Conservation (phyloP, 179 eudicot species). For the Beta corolliflora region DNA sequence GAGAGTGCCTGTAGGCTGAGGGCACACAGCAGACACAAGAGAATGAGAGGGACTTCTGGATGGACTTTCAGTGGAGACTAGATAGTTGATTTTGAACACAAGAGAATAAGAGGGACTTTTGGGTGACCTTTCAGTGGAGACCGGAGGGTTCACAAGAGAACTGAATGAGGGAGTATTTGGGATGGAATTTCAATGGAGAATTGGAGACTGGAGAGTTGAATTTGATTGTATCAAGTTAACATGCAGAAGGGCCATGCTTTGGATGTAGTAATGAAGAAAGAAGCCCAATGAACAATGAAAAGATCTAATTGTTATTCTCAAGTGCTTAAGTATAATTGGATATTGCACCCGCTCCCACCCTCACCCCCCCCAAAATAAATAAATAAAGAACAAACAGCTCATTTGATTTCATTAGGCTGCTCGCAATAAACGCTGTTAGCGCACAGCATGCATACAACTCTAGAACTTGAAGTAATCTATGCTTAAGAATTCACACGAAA, state of each 20-base stretch:
- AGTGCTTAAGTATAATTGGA: no score
- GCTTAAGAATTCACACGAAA: background rate
- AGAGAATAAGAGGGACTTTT: no score
- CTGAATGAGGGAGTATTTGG: no score
- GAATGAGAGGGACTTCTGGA: background rate
- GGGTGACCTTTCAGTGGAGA: no score
- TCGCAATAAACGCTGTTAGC: background rate
- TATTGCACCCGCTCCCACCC: no score
- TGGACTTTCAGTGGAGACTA: background rate
- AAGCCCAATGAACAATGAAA: background rate
- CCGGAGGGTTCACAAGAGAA: no score
- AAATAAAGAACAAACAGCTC: background rate
- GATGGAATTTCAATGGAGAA: no score
- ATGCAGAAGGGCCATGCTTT: background rate
- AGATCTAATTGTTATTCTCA: no score
- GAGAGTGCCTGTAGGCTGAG: no score
- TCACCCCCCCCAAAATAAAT: no score
- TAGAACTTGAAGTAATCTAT: background rate
- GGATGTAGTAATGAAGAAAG: background rate
- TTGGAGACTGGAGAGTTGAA: background rate
- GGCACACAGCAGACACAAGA: background rate
- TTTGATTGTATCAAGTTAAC: background rate
- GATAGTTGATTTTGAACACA: background rate
- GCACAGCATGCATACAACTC: background rate
- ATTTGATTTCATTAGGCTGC: background rate